phyloP scores from a whole-genome alignment of 1,139 yeast genomes.

The Kazachstania sp. region DNA sequence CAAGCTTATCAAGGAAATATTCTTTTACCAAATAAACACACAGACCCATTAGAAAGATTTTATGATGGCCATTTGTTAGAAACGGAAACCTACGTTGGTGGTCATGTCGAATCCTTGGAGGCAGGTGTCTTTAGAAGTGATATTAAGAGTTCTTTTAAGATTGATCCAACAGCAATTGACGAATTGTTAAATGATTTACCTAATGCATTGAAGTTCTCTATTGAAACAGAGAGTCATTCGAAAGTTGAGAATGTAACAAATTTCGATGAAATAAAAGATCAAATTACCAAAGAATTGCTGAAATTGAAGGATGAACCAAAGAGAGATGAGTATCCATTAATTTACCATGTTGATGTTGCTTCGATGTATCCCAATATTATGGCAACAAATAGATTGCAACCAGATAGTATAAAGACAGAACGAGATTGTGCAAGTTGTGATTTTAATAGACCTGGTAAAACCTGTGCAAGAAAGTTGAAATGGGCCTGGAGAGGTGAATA shows the following conservation, averaged over 20 bases:
- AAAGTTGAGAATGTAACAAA: conserved; percentile 68
- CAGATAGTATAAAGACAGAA: conserved; percentile 94
- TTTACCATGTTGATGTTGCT: conserved; percentile 97
- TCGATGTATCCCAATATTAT: conserved; percentile 99
- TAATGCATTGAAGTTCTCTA: conserved; percentile 69
- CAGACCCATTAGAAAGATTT: conserved; percentile 86
- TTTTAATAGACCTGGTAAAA: conserved; percentile 89
- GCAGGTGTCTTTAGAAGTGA: conserved; percentile 97
- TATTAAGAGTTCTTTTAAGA: conserved; percentile 59
- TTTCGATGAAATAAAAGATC: conserved; percentile 60
- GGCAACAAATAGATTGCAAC: conserved; percentile 95
- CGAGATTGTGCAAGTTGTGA: conserved; percentile 97
- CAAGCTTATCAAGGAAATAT: conserved; percentile 80
- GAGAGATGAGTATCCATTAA: conserved; percentile 71
- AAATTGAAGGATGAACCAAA: conserved; percentile 55
- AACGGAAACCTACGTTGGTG: conserved; percentile 97
- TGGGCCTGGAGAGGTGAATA: conserved; percentile 99
- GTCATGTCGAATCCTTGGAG: conserved; percentile 94
- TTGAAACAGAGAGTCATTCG: conserved; percentile 73
- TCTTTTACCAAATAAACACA: conserved; percentile 83
- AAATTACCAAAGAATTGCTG: conserved; percentile 46
- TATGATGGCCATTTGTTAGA: conserved; percentile 90
- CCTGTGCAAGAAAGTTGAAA: conserved; percentile 81
- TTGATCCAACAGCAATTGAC: conserved; percentile 78
- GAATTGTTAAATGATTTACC: conserved; percentile 68